Percentiles rank a stretch among this genome's conserved stretches.
These are phyloP conservation scores for Aschersonia sp. DNA, from an alignment of 2,329 filamentous ascomycete species.

Conservation along the genomic window DNA sequence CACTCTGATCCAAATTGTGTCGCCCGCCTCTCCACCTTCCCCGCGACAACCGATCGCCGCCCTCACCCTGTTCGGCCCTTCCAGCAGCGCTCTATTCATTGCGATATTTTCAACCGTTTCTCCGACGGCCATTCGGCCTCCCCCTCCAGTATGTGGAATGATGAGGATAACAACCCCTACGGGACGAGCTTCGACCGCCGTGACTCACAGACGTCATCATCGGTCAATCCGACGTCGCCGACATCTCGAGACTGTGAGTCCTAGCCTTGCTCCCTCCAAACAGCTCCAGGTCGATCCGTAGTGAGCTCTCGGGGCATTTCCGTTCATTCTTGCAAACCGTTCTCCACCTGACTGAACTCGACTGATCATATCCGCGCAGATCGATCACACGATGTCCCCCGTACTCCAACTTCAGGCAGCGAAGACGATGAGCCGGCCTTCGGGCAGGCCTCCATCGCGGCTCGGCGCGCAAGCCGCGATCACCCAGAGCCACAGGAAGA, in stretches of 20 bases:
- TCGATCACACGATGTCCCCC: constrained; percentile 44
- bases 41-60: constrained; percentile 1
- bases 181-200: constrained; percentile 79
- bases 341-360: not conserved
- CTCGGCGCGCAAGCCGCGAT: constrained; percentile 26
- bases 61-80: not conserved
- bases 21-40: constrained; percentile 2
- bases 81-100: not conserved
- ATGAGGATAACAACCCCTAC: constrained; percentile 96
- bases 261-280: not conserved
- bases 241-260: constrained; percentile 41
- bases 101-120: not conserved
- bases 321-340: not conserved
- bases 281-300: not conserved
- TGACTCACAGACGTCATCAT: constrained; percentile 61
- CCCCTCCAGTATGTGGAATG: constrained; percentile 70
- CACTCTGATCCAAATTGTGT: not conserved
- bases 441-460: constrained; percentile 14
- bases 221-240: constrained; percentile 50
- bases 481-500: constrained; percentile 28
- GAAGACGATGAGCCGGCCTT: constrained; percentile 43
- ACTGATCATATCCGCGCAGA: constrained; percentile 8
- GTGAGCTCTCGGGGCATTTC: not conserved
- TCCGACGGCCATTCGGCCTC: not conserved
- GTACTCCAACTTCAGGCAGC: constrained; percentile 57